A percentile compares a stretch with the other conserved stretches of the same genome.
phyloP scores from a whole-genome alignment of 257 asterid genomes.

The Coffea canephora region DNA sequence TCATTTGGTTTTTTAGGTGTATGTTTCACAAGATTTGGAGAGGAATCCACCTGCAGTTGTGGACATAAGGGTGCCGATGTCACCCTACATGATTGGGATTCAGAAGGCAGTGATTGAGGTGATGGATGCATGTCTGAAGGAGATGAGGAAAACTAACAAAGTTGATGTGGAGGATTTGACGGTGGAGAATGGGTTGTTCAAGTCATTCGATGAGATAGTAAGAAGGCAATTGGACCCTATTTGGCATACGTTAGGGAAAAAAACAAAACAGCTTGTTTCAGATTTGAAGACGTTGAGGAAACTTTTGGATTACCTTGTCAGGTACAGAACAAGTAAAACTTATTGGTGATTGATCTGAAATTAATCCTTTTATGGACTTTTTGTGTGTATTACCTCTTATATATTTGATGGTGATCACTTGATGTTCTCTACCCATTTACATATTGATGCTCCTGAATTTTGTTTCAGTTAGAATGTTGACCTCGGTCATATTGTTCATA shows the following conservation, averaged over 20 bases:
- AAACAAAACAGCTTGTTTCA: slow-evolving; percentile 92
- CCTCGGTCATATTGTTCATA: too few relatives aligned
- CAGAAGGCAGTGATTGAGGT: slow-evolving; percentile 92
- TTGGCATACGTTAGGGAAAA: slow-evolving; percentile 96
- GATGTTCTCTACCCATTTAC: neutral
- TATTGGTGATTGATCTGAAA: neutral
- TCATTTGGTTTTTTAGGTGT: slow-evolving; percentile 48
- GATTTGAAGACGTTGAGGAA: slow-evolving; percentile 93
- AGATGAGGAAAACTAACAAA: slow-evolving; percentile 95
- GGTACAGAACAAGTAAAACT: slow-evolving; percentile 38
- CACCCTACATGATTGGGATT: slow-evolving; percentile 74
- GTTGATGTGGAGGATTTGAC: slow-evolving; percentile 96
- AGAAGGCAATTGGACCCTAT: slow-evolving; percentile 94
- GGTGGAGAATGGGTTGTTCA: slow-evolving; percentile 91
- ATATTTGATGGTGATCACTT: neutral
- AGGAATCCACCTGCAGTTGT: slow-evolving; percentile 89
- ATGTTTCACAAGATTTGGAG: slow-evolving; percentile 91
- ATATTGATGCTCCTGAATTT: neutral
- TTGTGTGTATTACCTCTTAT: neutral
- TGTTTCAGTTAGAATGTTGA: neutral
- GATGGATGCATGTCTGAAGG: slow-evolving; percentile 96
- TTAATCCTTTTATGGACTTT: neutral
- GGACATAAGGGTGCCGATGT: slow-evolving; percentile 92
- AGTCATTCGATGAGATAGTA: slow-evolving; percentile 94
- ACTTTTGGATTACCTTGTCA: slow-evolving; percentile 88